A percentile compares a stretch with the other conserved stretches of the same genome.
Evolutionary conservation across 2,329 filamentous ascomycete species (phyloP).

Genomic region (Aspergillus texensis): DNA sequence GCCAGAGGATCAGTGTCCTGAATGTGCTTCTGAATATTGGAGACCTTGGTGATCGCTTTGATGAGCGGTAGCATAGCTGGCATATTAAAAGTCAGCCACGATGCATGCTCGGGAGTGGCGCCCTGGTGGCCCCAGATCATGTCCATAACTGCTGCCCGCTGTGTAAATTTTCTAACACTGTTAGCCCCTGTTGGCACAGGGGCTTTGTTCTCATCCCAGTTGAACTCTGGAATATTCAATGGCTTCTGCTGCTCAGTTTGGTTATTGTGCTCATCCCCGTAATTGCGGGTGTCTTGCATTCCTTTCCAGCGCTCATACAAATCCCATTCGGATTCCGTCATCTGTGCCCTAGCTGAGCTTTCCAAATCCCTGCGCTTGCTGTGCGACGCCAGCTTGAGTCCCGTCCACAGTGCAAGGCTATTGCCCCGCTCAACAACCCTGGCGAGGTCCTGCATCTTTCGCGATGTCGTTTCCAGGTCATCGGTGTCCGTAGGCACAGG

Average conservation of each 20-base stretch:
- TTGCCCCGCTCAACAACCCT: constrained; percentile 18
- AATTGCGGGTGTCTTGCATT: background rate
- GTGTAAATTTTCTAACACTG: constrained; percentile 22
- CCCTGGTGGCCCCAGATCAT: constrained; percentile 23
- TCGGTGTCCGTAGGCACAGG: constrained; percentile 20
- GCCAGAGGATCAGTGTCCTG: constrained; percentile 9
- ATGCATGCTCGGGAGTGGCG: constrained; percentile 27
- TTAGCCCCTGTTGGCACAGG: constrained; percentile 20
- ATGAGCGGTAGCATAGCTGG: constrained; percentile 21
- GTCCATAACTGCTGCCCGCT: constrained; percentile 26
- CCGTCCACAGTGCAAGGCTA: constrained; percentile 25
- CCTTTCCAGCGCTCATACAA: constrained; percentile 13
- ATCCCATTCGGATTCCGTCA: constrained; percentile 16
- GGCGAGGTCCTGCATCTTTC: constrained; percentile 21
- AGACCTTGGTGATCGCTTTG: constrained; percentile 26
- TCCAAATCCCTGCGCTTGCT: constrained; percentile 11
- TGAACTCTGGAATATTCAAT: constrained; percentile 13
- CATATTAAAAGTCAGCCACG: constrained; percentile 26
- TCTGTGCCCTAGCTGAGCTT: constrained; percentile 15
- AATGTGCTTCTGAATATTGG: constrained; percentile 19
- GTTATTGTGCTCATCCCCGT: background rate
- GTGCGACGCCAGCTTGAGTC: constrained; percentile 14
- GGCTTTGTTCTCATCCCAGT: constrained; percentile 22
- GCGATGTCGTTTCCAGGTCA: constrained; percentile 20
- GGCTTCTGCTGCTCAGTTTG: background rate